Percentiles rank a stretch among this genome's conserved stretches.
phyloP scores from a whole-genome alignment of 1,139 yeast genomes.

The Suhomyces kunorum region DNA sequence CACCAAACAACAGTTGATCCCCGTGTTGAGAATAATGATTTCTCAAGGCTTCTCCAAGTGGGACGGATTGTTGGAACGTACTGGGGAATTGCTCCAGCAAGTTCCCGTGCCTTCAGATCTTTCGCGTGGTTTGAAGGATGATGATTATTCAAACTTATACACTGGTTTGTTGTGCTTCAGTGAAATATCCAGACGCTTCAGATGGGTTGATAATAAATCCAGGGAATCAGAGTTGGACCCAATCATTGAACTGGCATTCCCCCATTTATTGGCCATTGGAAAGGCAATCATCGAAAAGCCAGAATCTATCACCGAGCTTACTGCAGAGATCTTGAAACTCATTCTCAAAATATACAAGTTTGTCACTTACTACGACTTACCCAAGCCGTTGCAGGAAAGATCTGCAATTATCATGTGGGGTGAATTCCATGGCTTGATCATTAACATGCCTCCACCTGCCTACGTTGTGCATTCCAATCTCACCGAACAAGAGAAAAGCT shows the following conservation, averaged over 20 bases:
- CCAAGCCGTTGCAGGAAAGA: constrained; percentile 61
- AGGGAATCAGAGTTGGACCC: constrained; percentile 59
- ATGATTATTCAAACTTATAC: constrained; percentile 60
- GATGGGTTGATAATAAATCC: constrained; percentile 71
- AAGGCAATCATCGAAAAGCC: constrained; percentile 50
- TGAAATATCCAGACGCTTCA: constrained; percentile 71
- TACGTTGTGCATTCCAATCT: constrained; percentile 28
- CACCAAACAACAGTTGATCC: constrained; percentile 63
- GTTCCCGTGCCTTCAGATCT: constrained; percentile 17
- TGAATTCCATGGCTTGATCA: constrained; percentile 68
- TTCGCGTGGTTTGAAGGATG: constrained; percentile 17
- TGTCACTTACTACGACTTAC: constrained; percentile 78
- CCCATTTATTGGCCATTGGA: constrained; percentile 68
- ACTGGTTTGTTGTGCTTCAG: constrained; percentile 77
- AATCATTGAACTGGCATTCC: constrained; percentile 65
- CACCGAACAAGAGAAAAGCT: constrained; percentile 38
- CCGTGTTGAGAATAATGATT: constrained; percentile 68
- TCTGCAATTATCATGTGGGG: constrained; percentile 73
- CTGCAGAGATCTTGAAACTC: constrained; percentile 76
- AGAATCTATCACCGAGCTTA: constrained; percentile 37
- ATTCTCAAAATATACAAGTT: constrained; percentile 80
- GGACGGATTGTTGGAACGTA: constrained; percentile 63
- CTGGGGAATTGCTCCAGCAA: constrained; percentile 57
- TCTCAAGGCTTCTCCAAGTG: constrained; percentile 73
- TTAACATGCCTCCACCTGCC: constrained; percentile 60